Evolutionary conservation across 1,284 basidiomycete genomes (phyloP).

Genomic region (Porodaedalea pini): DNA sequence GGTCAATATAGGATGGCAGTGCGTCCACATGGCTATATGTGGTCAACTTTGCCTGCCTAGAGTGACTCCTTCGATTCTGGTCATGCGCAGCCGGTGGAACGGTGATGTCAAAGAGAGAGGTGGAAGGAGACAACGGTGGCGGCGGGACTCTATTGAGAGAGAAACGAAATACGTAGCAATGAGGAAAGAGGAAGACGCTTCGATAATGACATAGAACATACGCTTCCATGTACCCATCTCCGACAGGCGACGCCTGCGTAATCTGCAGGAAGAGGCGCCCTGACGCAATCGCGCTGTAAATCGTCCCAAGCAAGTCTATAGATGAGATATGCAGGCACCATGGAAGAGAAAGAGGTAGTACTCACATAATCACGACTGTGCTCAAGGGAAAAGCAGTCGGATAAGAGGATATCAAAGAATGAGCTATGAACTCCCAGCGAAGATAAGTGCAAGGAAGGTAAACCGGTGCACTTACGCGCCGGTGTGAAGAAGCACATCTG

Average conservation of each 20-base stretch:
- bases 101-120: background rate
- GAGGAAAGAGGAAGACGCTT: too few relatives aligned
- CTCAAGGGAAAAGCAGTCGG: background rate
- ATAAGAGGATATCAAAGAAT: too few relatives aligned
- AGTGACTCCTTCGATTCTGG: background rate
- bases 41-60: background rate
- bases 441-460: background rate
- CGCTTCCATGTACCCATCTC: constrained; percentile 8
- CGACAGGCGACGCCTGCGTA: background rate
- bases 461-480: background rate
- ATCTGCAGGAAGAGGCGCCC: constrained; percentile 10
- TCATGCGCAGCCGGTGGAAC: background rate
- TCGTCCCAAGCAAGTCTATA: too few relatives aligned
- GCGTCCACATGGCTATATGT: background rate
- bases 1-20: constrained; percentile 4
- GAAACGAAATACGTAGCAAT: background rate
- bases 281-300: constrained; percentile 3
- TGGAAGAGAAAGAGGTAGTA: background rate
- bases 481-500: constrained; percentile 7
- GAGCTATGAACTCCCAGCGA: too few relatives aligned
- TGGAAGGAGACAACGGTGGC: background rate
- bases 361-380: constrained; percentile 9
- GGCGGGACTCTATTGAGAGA: background rate
- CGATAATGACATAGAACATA: background rate
- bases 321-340: too few relatives aligned